A percentile compares a stretch with the other conserved stretches of the same genome.
phyloP scores from a whole-genome alignment of 2,329 filamentous ascomycete genomes.

The Penicillium verrucosum region DNA sequence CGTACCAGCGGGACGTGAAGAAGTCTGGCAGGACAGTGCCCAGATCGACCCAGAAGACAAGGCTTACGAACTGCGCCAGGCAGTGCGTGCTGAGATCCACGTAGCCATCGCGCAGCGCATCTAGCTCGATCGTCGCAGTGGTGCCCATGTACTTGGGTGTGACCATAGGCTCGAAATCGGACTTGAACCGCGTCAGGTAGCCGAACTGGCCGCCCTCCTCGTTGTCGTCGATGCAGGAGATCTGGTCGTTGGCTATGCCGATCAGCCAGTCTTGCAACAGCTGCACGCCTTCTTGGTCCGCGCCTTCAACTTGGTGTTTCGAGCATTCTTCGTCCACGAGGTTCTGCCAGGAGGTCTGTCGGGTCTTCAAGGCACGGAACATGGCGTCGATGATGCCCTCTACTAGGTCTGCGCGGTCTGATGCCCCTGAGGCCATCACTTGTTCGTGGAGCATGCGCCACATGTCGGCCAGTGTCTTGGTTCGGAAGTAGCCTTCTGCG shows the following conservation, averaged over 20 bases:
- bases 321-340: slow-evolving; percentile 82
- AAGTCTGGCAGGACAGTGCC: slow-evolving; percentile 76
- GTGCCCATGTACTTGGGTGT: slow-evolving; percentile 73
- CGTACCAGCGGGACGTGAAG: slow-evolving; percentile 90
- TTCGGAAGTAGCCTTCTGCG: slow-evolving; percentile 86
- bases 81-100: slow-evolving; percentile 94
- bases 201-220: slow-evolving; percentile 71
- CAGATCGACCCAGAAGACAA: slow-evolving; percentile 92
- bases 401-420: slow-evolving; percentile 81
- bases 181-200: slow-evolving; percentile 82
- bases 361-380: slow-evolving; percentile 77
- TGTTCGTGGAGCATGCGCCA: slow-evolving; percentile 98
- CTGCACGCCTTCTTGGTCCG: slow-evolving; percentile 67
- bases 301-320: slow-evolving; percentile 60
- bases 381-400: slow-evolving; percentile 96
- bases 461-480: slow-evolving; percentile 86
- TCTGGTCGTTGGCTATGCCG: slow-evolving; percentile 96
- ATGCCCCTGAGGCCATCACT: slow-evolving; percentile 77
- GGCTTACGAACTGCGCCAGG: slow-evolving; percentile 77
- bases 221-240: slow-evolving; percentile 92
- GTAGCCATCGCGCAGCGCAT: slow-evolving; percentile 79
- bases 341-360: slow-evolving; percentile 81
- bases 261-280: slow-evolving; percentile 83
- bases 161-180: slow-evolving; percentile 77
- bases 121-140: slow-evolving; percentile 68